Evolutionary conservation across 1,284 basidiomycete species (phyloP), one percentile per base, ranked within the genome.

Genomic region (Microbotryomycetes sp.): DNA sequence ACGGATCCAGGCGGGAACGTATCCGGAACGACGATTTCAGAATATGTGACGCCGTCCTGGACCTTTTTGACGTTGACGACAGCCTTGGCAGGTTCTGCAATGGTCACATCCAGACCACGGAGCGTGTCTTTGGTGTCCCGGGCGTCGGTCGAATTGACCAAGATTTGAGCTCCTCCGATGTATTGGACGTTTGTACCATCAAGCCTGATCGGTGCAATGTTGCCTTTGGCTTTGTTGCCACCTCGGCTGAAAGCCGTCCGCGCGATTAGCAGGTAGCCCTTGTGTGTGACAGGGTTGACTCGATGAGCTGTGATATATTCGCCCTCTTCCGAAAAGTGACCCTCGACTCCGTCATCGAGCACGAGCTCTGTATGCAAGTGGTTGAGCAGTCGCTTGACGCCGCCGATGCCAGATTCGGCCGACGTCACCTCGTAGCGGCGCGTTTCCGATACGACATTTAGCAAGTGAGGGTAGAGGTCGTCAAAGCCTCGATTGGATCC

Each of bases 401-500:
- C 81, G 6, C 87, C 85, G 69, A 96, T 91, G 5, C 74, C 75
- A 5, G 78, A 78, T 5, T 70, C 35, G 5, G 63, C 64, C 7
- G 62, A 35, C 7, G 65, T 65, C 80, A 78, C 72, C 68, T 89
- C 86, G 73, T 97, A 97, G 70, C 77, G 75, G 64, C 91, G 80
- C 70, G 83, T 86, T 75, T 97, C 92, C 15, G 79, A 79, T 16
- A 97, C 93, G 35, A 97, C 79, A 74, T 94, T 83, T 46, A 97
- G 76, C 21, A 93, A 77, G 74, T 90, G 91, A 5, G 92, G 91
- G 73, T 96, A 96, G n/a, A 97, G 76, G 71, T 97, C 92, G 73
- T 97, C 92, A 72, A 93, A 94, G 31, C 92, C 92, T 75, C 96
- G 94, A 68, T 91, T 91, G 5, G 89, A 92, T 1, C 91, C 92